Evolutionary conservation across 2,329 filamentous ascomycete species (phyloP), one percentile per base, ranked within the genome.

Genomic region (Lasiodiplodia theobromae): DNA sequence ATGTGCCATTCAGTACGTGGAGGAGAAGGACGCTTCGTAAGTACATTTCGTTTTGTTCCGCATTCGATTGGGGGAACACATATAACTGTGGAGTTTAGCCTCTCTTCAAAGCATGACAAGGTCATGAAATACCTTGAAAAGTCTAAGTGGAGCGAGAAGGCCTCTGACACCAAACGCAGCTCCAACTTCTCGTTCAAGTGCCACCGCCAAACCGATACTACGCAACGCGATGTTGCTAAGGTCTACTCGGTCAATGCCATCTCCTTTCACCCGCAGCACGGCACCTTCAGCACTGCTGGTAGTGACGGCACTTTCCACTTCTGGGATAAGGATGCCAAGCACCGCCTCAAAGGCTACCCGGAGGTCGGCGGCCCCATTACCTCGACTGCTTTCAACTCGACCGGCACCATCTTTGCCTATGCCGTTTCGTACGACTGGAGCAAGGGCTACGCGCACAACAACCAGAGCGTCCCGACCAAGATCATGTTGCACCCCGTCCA

Each of bases 101-200:
- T 18, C 23, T 21, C 4, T 3, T 8, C 60, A 34, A 23, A 38
- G 18, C 28, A 64, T 8, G 11, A 1, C 6, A 38, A 38, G 2
- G 1, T 14, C 5, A n/a, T 31, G 25, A 52, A 38, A n/a, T 25
- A 8, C 38, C 44, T 64, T 31, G 10, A 8, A 10, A 14, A 2
- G n/a, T 52, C 60, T 3, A 34, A 7, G 11, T 64, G 60, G 60
- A 64, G 37, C 18, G 31, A 65, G 12, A 28, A 25, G n/a, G 2
- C 31, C 16, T 37, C 68, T 69, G 52, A 73, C 76, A 69, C 6
- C 10, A 4, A 2, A 28, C 34, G 23, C 58, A 81, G 79, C 71
- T 92, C 91, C 76, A 98, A 99, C 84, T 99, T 99, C 85, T 97
- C 93, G 52, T 99, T 99, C 89, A 98, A 98, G 82, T 99, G 96